Percentiles rank a stretch among this genome's conserved stretches.
phyloP scores from a whole-genome alignment of 768 basidiomycete genomes.

The Agrocybe chaxingu region DNA sequence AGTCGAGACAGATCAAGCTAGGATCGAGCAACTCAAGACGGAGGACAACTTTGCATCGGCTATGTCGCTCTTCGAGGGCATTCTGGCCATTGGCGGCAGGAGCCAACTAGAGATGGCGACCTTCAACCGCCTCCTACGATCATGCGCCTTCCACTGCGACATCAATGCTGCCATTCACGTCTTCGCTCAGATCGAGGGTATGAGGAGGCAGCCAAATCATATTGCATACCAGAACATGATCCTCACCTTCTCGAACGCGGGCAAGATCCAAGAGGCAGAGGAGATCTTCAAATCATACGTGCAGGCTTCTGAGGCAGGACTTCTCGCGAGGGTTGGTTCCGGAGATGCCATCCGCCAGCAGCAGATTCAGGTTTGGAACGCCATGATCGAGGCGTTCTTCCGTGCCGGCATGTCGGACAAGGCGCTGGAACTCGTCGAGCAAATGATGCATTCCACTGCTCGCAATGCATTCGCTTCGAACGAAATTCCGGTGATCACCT shows the following conservation, averaged over 20 bases:
- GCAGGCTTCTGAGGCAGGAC: conserved; percentile 34
- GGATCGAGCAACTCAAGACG: conserved; percentile 40
- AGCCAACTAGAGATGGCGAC: conserved; percentile 29
- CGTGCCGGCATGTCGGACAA: conserved; percentile 55
- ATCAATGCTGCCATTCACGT: conserved; percentile 61
- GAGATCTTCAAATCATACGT: conserved; percentile 64
- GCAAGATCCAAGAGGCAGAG: conserved; percentile 45
- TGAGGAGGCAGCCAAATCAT: conserved; percentile 21
- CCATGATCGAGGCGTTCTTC: conserved; percentile 78
- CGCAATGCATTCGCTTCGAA: conserved; percentile 29
- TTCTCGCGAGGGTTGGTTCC: conserved; percentile 25
- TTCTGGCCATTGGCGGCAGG: conserved; percentile 34
- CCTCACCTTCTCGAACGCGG: conserved; percentile 49
- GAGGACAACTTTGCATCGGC: conserved; percentile 76
- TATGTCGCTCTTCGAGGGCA: conserved; percentile 67
- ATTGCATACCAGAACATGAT: conserved; percentile 53
- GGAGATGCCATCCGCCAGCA: conserved; percentile 21
- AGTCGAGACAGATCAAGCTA: conserved; percentile 29
- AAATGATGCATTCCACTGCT: conserved; percentile 58
- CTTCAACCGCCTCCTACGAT: conserved; percentile 58
- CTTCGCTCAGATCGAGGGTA: conserved; percentile 58
- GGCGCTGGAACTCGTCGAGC: conserved; percentile 63
- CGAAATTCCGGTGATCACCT: conserved; percentile 54
- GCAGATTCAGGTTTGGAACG: conserved; percentile 61
- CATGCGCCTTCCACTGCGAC: conserved; percentile 55